phyloP scores from a whole-genome alignment of 805 yeast species.

The Schwanniomyces yamadae region DNA sequence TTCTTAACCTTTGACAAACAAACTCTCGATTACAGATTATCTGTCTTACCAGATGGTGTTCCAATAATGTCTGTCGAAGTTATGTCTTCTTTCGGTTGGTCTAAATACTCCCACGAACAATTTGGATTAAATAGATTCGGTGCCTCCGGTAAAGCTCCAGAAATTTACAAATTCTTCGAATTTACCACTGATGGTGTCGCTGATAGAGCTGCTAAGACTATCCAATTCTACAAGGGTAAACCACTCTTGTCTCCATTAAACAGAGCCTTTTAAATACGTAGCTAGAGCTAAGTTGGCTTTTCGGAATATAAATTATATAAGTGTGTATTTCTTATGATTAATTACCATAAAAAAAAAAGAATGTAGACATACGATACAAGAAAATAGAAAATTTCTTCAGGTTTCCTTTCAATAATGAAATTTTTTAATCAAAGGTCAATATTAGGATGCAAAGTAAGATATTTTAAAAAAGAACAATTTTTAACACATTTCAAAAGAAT shows the following conservation, averaged over 20 bases:
- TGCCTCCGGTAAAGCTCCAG: slow-evolving; percentile 87
- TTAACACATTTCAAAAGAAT: no score
- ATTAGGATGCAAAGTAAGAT: no score
- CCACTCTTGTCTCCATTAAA: slow-evolving; percentile 71
- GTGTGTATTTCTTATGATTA: no score
- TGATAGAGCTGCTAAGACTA: slow-evolving; percentile 74
- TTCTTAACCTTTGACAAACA: slow-evolving; percentile 87
- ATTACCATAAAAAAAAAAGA: no score
- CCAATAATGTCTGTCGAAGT: slow-evolving; percentile 95
- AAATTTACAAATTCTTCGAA: slow-evolving; percentile 79
- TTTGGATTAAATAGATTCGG: slow-evolving; percentile 96
- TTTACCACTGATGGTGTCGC: slow-evolving; percentile 94
- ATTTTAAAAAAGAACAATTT: no score
- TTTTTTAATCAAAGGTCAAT: no score
- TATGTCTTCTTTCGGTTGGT: slow-evolving; percentile 88
- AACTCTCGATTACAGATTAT: slow-evolving; percentile 71
- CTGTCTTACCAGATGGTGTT: slow-evolving; percentile 91
- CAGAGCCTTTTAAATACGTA: slow-evolving; percentile 59
- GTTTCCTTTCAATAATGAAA: no score
- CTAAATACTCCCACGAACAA: slow-evolving; percentile 92
- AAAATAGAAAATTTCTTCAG: no score
- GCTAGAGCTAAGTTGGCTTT: no score
- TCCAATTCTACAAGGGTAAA: slow-evolving; percentile 80
- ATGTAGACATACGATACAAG: no score
- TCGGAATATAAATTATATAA: no score